Evolutionary conservation across 1,139 yeast species (phyloP).

Genomic region (Candida glucosophila): DNA sequence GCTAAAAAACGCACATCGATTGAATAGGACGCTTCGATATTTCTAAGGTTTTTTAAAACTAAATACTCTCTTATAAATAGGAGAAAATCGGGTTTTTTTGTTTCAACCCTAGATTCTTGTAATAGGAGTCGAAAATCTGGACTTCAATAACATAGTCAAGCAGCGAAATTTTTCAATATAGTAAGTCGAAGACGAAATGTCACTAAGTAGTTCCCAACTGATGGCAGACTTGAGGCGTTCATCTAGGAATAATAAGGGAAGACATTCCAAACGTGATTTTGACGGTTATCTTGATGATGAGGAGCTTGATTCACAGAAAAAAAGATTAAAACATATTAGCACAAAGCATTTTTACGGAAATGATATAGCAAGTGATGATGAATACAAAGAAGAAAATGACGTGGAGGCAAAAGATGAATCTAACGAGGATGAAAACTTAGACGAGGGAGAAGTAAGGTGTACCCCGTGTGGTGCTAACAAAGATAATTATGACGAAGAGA

Average conservation of each 20-base stretch:
- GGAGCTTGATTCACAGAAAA: conserved; percentile 4
- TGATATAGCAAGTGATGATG: no score
- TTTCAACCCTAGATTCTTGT: no score
- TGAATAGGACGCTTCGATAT: no score
- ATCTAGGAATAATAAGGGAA: conserved; percentile 32
- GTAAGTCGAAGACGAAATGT: no score
- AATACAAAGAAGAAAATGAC: conserved; percentile 2
- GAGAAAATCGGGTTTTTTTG: no score
- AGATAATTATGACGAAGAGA: conserved; percentile 51
- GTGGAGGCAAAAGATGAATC: conserved; percentile 1
- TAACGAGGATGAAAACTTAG: conserved; percentile 17
- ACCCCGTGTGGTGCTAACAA: conserved; percentile 58
- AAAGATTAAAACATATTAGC: conserved; percentile 1
- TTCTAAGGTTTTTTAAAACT: no score
- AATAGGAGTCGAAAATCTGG: no score
- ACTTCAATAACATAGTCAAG: no score
- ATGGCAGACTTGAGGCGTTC: conserved; percentile 33
- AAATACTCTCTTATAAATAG: no score
- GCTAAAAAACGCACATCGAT: no score
- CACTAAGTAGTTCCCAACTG: no score
- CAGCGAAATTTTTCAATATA: no score
- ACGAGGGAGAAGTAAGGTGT: conserved; percentile 53
- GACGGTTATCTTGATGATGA: conserved; percentile 11
- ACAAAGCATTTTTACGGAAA: conserved; percentile 3
- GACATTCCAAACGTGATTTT: conserved; percentile 23